A percentile compares a stretch with the other conserved stretches of the same genome.
These are phyloP conservation scores for Salvia hispanica DNA, from an alignment of 257 asterid genomes.

Conservation along the genomic window DNA sequence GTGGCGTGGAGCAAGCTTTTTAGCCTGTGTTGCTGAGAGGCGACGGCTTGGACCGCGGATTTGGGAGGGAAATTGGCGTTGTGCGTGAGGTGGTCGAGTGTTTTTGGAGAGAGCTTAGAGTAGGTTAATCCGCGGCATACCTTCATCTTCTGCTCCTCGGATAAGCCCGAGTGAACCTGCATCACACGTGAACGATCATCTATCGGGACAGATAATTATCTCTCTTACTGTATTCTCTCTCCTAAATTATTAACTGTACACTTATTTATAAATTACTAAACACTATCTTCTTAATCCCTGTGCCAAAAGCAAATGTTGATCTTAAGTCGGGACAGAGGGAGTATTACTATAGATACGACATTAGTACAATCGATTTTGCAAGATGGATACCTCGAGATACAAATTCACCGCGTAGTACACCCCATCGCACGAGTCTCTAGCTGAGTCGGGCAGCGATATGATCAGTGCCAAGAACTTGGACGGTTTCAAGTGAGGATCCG, in stretches of 20 bases:
- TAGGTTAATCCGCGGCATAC: slow-evolving; percentile 59
- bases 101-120: slow-evolving; percentile 68
- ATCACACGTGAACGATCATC: neutral
- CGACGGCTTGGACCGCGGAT: slow-evolving; percentile 58
- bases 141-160: slow-evolving; percentile 63
- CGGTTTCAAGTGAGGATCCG: too few species aligned
- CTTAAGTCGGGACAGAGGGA: too few species aligned
- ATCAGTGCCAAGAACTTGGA: too few species aligned
- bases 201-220: neutral
- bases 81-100: slow-evolving; percentile 55
- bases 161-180: slow-evolving; percentile 72
- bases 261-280: too few species aligned
- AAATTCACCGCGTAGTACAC: too few species aligned
- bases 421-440: too few species aligned
- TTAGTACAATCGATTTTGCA: slow-evolving; percentile 38
- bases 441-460: too few species aligned
- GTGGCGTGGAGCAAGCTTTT: slow-evolving; percentile 58
- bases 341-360: too few species aligned
- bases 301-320: too few species aligned
- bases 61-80: slow-evolving; percentile 67
- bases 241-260: too few species aligned
- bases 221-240: too few species aligned
- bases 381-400: slow-evolving; percentile 19
- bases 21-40: slow-evolving; percentile 60
- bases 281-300: too few species aligned